Evolutionary conservation across 2,329 filamentous ascomycete species (phyloP).

Genomic region (Bipolaris cookei): DNA sequence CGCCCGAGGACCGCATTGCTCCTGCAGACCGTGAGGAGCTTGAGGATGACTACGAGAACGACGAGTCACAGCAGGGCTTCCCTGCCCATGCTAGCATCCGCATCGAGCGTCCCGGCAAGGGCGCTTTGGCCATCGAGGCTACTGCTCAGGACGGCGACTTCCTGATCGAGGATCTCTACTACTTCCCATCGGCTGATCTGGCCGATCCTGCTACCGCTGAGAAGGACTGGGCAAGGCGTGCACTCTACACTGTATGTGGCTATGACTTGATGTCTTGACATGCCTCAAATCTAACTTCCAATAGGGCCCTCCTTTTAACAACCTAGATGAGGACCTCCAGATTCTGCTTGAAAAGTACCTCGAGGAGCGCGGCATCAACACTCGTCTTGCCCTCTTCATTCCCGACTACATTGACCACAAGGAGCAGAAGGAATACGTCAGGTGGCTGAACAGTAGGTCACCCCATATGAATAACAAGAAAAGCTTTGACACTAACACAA

Average conservation of each 20-base stretch:
- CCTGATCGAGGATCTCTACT: constrained; percentile 88
- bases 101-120: constrained; percentile 84
- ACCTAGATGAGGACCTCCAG: constrained; percentile 95
- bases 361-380: constrained; percentile 90
- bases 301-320: constrained; percentile 83
- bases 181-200: constrained; percentile 78
- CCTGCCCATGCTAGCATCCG: constrained; percentile 85
- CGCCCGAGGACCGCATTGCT: constrained; percentile 62
- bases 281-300: constrained; percentile 1
- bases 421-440: constrained; percentile 96
- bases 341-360: constrained; percentile 90
- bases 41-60: constrained; percentile 63
- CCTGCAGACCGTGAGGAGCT: constrained; percentile 64
- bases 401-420: constrained; percentile 97
- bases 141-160: constrained; percentile 85
- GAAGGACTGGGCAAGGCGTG: constrained; percentile 75
- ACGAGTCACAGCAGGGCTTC: constrained; percentile 64
- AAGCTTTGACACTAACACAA: constrained; percentile 25
- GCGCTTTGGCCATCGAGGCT: constrained; percentile 85
- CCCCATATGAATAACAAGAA: neutral
- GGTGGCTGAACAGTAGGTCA: constrained; percentile 73
- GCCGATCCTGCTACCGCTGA: constrained; percentile 79
- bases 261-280: neutral
- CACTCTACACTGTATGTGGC: constrained; percentile 68
- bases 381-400: constrained; percentile 84